Evolutionary conservation across 2,329 filamentous ascomycete genomes (phyloP), one percentile per base, ranked within the genome.

Genomic region (Penicillium glabrum): DNA sequence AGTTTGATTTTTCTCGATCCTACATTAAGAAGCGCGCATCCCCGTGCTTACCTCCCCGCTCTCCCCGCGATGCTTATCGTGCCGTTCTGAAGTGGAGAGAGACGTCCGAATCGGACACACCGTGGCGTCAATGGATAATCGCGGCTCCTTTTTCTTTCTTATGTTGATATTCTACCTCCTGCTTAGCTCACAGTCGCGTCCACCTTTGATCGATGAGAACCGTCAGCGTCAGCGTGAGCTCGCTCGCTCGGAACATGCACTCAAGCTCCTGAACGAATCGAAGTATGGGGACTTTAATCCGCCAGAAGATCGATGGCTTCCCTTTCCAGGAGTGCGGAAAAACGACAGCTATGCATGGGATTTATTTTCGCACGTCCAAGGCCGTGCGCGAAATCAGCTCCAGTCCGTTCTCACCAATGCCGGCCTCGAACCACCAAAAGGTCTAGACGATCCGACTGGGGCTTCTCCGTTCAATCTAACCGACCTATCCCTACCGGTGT

Each of bases 291-390:
- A 83, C 52, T 80, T 86, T 39, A 72, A 80, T 66, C 71, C 77
- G 21, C 59, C 58, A 29, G 68, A 75, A 10, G 69, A 78, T 57
- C 77, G 71, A 61, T 83, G 78, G 80, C 75, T 92, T 57, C 91
- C 91, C 65, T 78, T 96, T 51, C 90, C 90, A 2, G 93, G 93
- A 1, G 87, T 96, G 59, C 84, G 89, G 48, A 78, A 85, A 46
- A 82, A 86, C 21, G 89, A 96, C 74, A 86, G 83, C 5, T 91
- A 90, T 72, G 88, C 85, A 1, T 97, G 93, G 93, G 83, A 87
- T 33, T 81, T 91, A 56, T 78, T 97, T 23, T 79, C 79, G 0
- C 75, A 79, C 1, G 91, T 93, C 57, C 86, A 85, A 69, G 77
- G 86, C 58, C 83, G 84, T 61, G 89, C 87, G 53, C 79, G 83